phyloP scores from a whole-genome alignment of 805 yeast genomes.

The Zygosaccharomyces kombuchaensis region DNA sequence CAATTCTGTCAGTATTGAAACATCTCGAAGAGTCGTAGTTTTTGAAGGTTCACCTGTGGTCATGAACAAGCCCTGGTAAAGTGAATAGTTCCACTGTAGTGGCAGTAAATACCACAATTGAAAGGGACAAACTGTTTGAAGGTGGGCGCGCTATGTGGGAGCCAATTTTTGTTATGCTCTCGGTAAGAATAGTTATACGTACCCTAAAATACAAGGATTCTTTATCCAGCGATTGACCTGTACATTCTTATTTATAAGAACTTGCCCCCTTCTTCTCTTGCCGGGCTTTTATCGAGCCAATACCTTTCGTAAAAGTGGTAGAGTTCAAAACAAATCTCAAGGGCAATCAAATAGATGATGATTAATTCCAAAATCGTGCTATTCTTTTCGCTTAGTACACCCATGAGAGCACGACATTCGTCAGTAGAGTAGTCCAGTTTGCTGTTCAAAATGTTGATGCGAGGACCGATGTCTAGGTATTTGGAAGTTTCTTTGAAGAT shows the following conservation, averaged over 20 bases:
- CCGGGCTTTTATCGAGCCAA: slow-evolving; percentile 5
- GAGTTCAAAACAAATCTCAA: slow-evolving; percentile 80
- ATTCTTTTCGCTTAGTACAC: slow-evolving; percentile 70
- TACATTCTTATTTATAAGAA: slow-evolving; percentile 1
- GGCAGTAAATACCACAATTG: slow-evolving; percentile 72
- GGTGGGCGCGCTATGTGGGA: slow-evolving; percentile 75
- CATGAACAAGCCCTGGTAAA: slow-evolving; percentile 64
- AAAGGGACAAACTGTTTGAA: slow-evolving; percentile 53
- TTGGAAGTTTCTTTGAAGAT: slow-evolving; percentile 69
- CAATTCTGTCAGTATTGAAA: slow-evolving; percentile 44
- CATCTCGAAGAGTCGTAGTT: slow-evolving; percentile 35
- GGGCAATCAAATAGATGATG: slow-evolving; percentile 73
- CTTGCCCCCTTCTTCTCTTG: background rate
- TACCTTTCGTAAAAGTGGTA: slow-evolving; percentile 66
- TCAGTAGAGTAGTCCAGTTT: slow-evolving; percentile 89
- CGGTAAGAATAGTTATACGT: slow-evolving; percentile 16
- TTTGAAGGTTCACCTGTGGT: slow-evolving; percentile 85
- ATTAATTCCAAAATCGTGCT: slow-evolving; percentile 82
- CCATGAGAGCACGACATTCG: slow-evolving; percentile 72
- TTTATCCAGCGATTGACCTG: slow-evolving; percentile 1
- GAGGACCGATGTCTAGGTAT: slow-evolving; percentile 67
- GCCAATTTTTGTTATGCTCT: slow-evolving; percentile 46
- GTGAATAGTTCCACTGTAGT: slow-evolving; percentile 71
- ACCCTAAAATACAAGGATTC: slow-evolving; percentile 14
- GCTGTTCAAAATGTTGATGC: slow-evolving; percentile 75